Evolutionary conservation across 352 stramenopile species (phyloP), one percentile per base, ranked within the genome.

Genomic region (Phytophthora macrochlamydospora): DNA sequence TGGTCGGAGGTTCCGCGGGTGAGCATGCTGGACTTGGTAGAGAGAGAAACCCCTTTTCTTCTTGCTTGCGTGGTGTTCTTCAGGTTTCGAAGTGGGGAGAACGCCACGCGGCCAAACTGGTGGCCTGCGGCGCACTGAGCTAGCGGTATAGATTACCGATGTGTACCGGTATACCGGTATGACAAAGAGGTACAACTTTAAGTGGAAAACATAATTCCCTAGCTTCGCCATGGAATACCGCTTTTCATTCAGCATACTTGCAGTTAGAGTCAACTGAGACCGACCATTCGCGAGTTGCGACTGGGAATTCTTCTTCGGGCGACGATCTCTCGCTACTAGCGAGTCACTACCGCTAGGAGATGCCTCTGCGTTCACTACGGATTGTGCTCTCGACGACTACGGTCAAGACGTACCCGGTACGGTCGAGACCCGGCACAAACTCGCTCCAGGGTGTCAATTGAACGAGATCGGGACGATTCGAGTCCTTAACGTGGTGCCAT

Each of bases 141-240:
- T 24, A 38, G 45, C 24, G 18, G 28, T 8, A 18, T 51, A 8
- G 11, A 35, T 13, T 51, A 46, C 40, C 40, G 40, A 13, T 40
- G 9, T 46, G 40, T 46, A 46, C 40, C 18, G 45, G 45, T 35
- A 33, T 51, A 51, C 45, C 28, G 45, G 2, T 35, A 51, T 13
- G 28, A 7, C 8, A 24, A 24, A 24, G 18, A 24, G 18, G 18
- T 24, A 24, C 18, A 24, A 46, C 8, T 46, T 46, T 4, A 46
- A 13, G 40, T 46, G 40, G 40, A 46, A 46, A 46, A 46, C 14
- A 46, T 13, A 46, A 46, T 46, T 46, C 40, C 40, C 14, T 46
- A 6, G 12, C 18, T 46, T 78, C 42, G 12, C 42, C 6, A 48
- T 48, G 42, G 12, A 29, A 28, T 48, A 48, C n/a, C 9, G 42